These are phyloP conservation scores for Petunia axillaris DNA, from an alignment of 257 asterid species.

Conservation along the genomic window DNA sequence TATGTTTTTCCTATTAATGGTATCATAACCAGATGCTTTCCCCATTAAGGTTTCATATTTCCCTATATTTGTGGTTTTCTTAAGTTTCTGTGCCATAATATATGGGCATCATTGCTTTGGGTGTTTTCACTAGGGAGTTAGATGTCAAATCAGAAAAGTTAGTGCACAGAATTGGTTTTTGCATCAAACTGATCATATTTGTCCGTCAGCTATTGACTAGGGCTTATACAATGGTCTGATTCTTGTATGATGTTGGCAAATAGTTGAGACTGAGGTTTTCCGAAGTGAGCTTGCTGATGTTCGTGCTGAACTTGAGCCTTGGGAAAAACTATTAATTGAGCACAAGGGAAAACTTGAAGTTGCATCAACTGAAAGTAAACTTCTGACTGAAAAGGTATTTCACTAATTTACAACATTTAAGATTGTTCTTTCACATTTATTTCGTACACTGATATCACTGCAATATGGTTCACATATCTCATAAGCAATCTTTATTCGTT, in stretches of 20 bases:
- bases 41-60: conserved; percentile 1
- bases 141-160: neutral
- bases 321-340: conserved; percentile 92
- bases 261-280: conserved; percentile 86
- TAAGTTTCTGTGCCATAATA: neutral
- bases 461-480: neutral
- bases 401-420: neutral
- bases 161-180: neutral
- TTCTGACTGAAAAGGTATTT: conserved; percentile 72
- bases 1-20: neutral
- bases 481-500: neutral
- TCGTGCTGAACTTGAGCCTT: conserved; percentile 88
- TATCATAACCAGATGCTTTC: neutral
- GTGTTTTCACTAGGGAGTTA: neutral
- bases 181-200: neutral
- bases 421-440: neutral
- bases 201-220: neutral
- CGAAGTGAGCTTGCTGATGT: conserved; percentile 79
- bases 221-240: neutral
- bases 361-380: conserved; percentile 77
- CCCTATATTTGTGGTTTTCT: neutral
- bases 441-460: neutral
- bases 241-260: conserved; percentile 32
- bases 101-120: neutral
- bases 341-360: conserved; percentile 88